Evolutionary conservation across 2,329 filamentous ascomycete species (phyloP).

Genomic region (Ilyonectria mors-panacis): DNA sequence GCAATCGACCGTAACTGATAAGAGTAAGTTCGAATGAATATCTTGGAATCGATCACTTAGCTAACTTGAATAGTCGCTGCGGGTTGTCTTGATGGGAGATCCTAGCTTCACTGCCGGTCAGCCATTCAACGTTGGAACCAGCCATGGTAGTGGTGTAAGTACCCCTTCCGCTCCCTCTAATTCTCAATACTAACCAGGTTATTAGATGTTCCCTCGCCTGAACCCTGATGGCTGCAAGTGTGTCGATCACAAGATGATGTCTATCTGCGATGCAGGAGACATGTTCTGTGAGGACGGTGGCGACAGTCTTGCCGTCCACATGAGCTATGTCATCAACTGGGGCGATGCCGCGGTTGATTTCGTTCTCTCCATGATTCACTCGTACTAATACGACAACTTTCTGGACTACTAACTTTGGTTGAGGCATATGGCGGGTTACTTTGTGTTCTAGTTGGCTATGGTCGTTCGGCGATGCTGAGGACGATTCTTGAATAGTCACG

Average conservation of each 20-base stretch:
- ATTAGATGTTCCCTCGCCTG: constrained; percentile 38
- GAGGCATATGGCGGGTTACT: too few species aligned
- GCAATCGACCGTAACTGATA: constrained; percentile 11
- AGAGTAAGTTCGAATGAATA: constrained; percentile 24
- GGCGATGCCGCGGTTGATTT: constrained; percentile 33
- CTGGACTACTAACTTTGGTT: background rate
- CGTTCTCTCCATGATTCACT: constrained; percentile 29
- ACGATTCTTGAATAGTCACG: too few species aligned
- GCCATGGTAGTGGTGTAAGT: constrained; percentile 38
- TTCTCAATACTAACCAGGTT: background rate
- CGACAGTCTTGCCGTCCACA: constrained; percentile 35
- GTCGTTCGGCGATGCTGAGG: too few species aligned
- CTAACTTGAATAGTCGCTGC: constrained; percentile 35
- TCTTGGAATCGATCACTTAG: fast-evolving
- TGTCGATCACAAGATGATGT: constrained; percentile 31
- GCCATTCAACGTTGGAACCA: constrained; percentile 37
- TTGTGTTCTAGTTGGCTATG: background rate
- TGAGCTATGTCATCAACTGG: constrained; percentile 39
- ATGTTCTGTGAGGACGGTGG: constrained; percentile 41
- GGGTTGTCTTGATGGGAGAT: constrained; percentile 43
- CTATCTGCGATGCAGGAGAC: constrained; percentile 40
- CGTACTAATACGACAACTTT: background rate
- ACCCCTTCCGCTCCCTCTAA: too few species aligned
- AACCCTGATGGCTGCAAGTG: constrained; percentile 33
- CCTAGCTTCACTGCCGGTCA: constrained; percentile 40